These are phyloP conservation scores for Trametes villosa DNA, from an alignment of 768 basidiomycete species.

Conservation along the genomic window DNA sequence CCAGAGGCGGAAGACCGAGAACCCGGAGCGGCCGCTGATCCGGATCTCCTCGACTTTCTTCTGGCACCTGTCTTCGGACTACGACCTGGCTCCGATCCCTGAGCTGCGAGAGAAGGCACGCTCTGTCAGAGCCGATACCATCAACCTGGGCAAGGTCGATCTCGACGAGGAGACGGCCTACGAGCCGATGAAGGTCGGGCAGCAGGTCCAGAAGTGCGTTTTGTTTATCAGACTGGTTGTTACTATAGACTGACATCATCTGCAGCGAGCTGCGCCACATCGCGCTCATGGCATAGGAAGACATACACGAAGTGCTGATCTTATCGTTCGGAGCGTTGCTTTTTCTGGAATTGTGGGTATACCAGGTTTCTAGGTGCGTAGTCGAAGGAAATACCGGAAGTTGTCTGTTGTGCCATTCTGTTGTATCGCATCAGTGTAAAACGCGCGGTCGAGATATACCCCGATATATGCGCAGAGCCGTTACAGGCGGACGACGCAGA, in stretches of 20 bases:
- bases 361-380: too few relatives aligned
- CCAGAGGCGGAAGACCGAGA: slow-evolving; percentile 56
- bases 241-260: background rate
- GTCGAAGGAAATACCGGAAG: too few relatives aligned
- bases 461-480: too few relatives aligned
- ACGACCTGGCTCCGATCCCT: slow-evolving; percentile 70
- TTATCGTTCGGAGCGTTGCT: background rate
- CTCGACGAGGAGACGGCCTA: slow-evolving; percentile 53
- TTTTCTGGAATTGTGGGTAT: background rate
- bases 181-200: slow-evolving; percentile 83
- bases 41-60: slow-evolving; percentile 98
- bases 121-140: slow-evolving; percentile 44
- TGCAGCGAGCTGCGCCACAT: slow-evolving; percentile 80
- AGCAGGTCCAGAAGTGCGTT: slow-evolving; percentile 81
- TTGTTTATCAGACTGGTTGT: background rate
- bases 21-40: slow-evolving; percentile 81
- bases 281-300: slow-evolving; percentile 65
- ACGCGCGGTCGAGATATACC: too few relatives aligned
- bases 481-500: too few relatives aligned
- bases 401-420: background rate
- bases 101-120: slow-evolving; percentile 53
- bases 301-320: background rate
- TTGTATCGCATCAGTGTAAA: background rate
- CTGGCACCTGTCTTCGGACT: slow-evolving; percentile 91
- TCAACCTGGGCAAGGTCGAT: slow-evolving; percentile 41